Percentiles rank a stretch among this genome's conserved stretches.
These are phyloP conservation scores for Trametes cinnabarina DNA, from an alignment of 768 basidiomycete species.

Conservation along the genomic window DNA sequence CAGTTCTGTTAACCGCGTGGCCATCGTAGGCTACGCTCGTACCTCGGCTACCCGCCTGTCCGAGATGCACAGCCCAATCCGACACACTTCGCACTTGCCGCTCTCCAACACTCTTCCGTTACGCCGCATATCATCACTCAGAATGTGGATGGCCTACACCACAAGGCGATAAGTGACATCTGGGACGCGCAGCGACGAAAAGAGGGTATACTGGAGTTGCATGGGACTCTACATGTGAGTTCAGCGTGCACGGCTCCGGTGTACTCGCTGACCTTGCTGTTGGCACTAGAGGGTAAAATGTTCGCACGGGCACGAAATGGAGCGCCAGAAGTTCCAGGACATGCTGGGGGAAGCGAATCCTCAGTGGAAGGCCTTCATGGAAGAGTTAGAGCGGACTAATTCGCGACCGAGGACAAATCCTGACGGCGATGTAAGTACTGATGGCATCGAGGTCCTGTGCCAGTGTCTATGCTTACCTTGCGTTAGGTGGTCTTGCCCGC, in stretches of 20 bases:
- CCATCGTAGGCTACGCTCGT: constrained; percentile 57
- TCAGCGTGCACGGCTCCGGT: neutral
- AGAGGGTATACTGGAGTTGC: constrained; percentile 70
- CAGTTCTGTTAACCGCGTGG: no score
- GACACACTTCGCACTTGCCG: constrained; percentile 84
- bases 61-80: constrained; percentile 83
- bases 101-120: constrained; percentile 67
- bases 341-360: constrained; percentile 74
- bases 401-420: constrained; percentile 78
- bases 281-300: constrained; percentile 68
- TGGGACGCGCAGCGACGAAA: constrained; percentile 37
- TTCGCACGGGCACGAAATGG: constrained; percentile 63
- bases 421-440: constrained; percentile 77
- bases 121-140: constrained; percentile 73
- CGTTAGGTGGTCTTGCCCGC: constrained; percentile 69
- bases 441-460: neutral
- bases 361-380: constrained; percentile 67
- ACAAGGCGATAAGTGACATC: constrained; percentile 62
- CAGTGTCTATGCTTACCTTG: neutral
- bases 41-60: constrained; percentile 84
- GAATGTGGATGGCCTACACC: constrained; percentile 95
- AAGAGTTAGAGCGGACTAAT: constrained; percentile 59
- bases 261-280: neutral
- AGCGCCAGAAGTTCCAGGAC: constrained; percentile 70
- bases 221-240: constrained; percentile 81